phyloP scores from a whole-genome alignment of 148 eudicot genomes.

The Heliosperma pusillum region DNA sequence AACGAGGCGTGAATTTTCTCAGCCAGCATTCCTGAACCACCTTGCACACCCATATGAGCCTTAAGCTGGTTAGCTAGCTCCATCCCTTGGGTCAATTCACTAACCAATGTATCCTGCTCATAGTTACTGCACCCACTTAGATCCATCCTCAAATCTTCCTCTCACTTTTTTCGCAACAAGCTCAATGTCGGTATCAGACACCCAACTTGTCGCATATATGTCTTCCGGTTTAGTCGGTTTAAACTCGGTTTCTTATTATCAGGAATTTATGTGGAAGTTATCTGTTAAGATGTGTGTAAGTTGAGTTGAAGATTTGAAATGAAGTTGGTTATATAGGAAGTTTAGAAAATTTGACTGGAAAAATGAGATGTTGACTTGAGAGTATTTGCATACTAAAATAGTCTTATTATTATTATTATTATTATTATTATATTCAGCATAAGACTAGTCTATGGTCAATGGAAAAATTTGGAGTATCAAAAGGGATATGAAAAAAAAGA shows the following conservation, averaged over 20 bases:
- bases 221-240: neutral
- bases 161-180: neutral
- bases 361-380: constrained; percentile 32
- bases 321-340: constrained; percentile 22
- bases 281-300: constrained; percentile 5
- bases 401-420: no score
- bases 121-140: constrained; percentile 5
- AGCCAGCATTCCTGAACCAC: constrained; percentile 38
- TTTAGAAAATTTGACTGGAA: constrained; percentile 49
- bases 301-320: constrained; percentile 9
- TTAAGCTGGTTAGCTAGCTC: constrained; percentile 61
- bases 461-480: constrained; percentile 7
- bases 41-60: constrained; percentile 36
- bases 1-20: constrained; percentile 58
- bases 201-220: neutral
- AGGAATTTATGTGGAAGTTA: no score
- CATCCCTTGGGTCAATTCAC: constrained; percentile 63
- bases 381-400: neutral
- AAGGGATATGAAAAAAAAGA: constrained; percentile 1
- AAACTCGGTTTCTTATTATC: no score
- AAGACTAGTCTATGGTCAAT: constrained; percentile 56
- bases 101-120: constrained; percentile 34
- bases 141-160: constrained; percentile 34
- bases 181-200: neutral
- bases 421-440: constrained; percentile 26